These are phyloP conservation scores for Lunasporangiospora selenospora DNA, from an alignment of 192 early-diverging fungal genomes.

Conservation along the genomic window DNA sequence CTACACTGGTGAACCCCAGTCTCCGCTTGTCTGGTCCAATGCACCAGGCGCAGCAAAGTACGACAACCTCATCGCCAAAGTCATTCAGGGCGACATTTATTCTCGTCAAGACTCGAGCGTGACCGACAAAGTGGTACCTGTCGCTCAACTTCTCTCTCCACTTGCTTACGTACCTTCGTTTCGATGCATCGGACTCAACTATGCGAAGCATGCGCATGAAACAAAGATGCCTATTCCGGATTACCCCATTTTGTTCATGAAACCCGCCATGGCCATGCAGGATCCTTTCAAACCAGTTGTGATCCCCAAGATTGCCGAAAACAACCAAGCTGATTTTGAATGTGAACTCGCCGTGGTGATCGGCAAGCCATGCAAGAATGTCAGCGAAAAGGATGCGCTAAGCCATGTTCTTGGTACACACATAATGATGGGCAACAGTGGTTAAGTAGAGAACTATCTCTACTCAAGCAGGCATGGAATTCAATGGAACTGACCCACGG, in stretches of 20 bases:
- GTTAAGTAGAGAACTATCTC: no score
- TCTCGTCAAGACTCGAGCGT: slow-evolving; percentile 26
- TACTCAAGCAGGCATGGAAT: no score
- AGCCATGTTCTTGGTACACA: slow-evolving; percentile 59
- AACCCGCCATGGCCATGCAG: slow-evolving; percentile 52
- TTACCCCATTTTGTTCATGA: slow-evolving; percentile 65
- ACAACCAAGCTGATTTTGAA: slow-evolving; percentile 67
- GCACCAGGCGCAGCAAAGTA: neutral
- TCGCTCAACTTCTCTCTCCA: slow-evolving; percentile 53
- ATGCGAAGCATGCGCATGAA: slow-evolving; percentile 62
- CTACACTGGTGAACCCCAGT: slow-evolving; percentile 54
- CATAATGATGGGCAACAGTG: no score
- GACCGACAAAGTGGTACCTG: slow-evolving; percentile 46
- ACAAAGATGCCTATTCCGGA: slow-evolving; percentile 54
- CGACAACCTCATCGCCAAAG: slow-evolving; percentile 37
- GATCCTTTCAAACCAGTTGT: slow-evolving; percentile 53
- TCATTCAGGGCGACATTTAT: slow-evolving; percentile 57
- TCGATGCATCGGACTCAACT: slow-evolving; percentile 68
- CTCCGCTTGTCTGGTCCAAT: slow-evolving; percentile 21
- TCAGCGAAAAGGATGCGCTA: slow-evolving; percentile 53
- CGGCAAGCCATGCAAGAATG: slow-evolving; percentile 60
- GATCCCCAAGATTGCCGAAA: slow-evolving; percentile 54
- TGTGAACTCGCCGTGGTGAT: slow-evolving; percentile 69
- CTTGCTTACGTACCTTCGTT: slow-evolving; percentile 48
- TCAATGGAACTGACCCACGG: no score